These are phyloP conservation scores for Raphidocelis subcapitata DNA, from an alignment of 139 green algal genomes.

Conservation along the genomic window DNA sequence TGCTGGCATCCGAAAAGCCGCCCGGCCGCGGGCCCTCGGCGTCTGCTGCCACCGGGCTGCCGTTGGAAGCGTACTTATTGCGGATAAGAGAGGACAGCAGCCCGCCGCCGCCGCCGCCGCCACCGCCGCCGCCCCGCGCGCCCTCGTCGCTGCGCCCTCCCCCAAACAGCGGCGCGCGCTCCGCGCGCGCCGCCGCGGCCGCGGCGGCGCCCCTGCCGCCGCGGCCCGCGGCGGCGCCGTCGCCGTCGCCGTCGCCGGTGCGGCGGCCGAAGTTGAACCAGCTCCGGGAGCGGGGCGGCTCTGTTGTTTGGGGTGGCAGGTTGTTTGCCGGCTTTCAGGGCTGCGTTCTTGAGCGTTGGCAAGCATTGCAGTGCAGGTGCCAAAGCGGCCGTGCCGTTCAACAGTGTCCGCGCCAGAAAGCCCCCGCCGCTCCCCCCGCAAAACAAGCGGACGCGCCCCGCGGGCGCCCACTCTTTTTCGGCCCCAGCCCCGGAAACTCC, in stretches of 20 bases:
- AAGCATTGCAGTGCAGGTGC: neutral
- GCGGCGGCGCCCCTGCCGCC: conserved; percentile 3
- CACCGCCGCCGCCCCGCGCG: neutral
- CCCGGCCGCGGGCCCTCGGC: neutral
- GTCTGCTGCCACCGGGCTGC: neutral
- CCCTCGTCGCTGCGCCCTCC: neutral
- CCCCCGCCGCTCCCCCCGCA: neutral
- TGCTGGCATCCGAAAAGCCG: too few relatives aligned
- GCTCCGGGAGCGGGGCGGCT: neutral
- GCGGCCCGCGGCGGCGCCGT: neutral
- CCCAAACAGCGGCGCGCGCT: conserved; percentile 6
- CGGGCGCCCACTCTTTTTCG: neutral
- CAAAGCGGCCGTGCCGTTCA: neutral
- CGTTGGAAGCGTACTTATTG: conserved; percentile 10
- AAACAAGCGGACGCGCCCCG: neutral
- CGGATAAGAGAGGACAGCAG: conserved; percentile 21
- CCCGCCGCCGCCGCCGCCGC: neutral
- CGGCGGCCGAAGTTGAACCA: conserved; percentile 28
- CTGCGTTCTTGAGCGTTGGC: too few relatives aligned
- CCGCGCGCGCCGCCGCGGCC: neutral
- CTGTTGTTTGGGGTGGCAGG: too few relatives aligned
- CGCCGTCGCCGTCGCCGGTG: conserved; percentile 5
- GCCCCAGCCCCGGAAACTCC: conserved; percentile 18
- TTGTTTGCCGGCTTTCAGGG: too few relatives aligned
- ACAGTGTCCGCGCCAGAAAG: neutral